phyloP scores from a whole-genome alignment of 192 early-diverging fungal species.

The Kappamyces sp. region DNA sequence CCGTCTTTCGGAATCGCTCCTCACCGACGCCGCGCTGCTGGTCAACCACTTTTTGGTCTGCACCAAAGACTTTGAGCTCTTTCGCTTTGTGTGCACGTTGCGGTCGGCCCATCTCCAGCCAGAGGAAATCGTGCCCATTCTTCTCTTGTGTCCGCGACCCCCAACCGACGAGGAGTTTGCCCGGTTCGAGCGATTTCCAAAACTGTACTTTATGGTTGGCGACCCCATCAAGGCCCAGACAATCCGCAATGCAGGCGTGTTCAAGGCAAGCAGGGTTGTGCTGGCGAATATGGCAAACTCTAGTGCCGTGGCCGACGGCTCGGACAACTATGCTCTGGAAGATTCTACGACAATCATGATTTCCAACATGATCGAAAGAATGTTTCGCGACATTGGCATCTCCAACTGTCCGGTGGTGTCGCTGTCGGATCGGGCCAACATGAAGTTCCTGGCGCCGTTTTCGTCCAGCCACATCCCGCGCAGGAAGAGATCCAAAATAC shows the following conservation, averaged over 20 bases:
- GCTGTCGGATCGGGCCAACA: conserved; percentile 45
- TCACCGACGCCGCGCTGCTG: conserved; percentile 7
- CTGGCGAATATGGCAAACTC: conserved; percentile 3
- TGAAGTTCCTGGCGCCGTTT: conserved; percentile 47
- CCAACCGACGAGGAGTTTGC: conserved; percentile 30
- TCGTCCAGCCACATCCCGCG: conserved; percentile 9
- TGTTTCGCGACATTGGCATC: conserved; percentile 30
- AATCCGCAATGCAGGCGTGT: conserved; percentile 25
- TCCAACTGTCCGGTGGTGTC: conserved; percentile 23
- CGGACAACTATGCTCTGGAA: conserved; percentile 22
- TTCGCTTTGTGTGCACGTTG: conserved; percentile 39
- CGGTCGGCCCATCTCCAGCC: conserved; percentile 24
- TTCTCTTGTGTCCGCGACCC: conserved; percentile 23
- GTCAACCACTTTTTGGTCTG: conserved; percentile 29
- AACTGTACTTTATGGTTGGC: conserved; percentile 33
- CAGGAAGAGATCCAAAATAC: conserved; percentile 14
- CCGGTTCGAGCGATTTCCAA: conserved; percentile 28
- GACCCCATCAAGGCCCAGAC: conserved; percentile 26
- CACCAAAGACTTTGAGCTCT: conserved; percentile 31
- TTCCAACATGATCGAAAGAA: conserved; percentile 53
- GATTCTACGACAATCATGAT: conserved; percentile 42
- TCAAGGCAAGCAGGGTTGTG: conserved; percentile 20
- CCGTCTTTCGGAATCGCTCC: neutral
- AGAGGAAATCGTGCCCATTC: conserved; percentile 26
- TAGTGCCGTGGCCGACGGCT: too few species aligned